Evolutionary conservation across 108 stramenopile genomes (phyloP).

Genomic region (Skeletonema tropicum): DNA sequence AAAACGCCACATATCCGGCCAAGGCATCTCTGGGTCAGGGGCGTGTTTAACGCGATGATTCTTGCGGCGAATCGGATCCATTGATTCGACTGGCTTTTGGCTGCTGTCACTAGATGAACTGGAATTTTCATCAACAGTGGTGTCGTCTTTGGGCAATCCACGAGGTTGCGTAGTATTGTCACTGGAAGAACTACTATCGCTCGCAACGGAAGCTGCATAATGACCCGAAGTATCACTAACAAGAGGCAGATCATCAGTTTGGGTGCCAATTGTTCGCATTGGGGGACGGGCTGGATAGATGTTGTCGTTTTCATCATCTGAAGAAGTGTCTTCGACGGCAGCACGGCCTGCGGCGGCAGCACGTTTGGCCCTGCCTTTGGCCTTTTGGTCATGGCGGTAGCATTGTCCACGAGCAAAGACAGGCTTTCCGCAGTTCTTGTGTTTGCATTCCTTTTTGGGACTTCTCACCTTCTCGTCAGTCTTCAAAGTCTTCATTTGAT

Average conservation of each 20-base stretch:
- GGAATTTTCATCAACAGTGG: constrained; percentile 6
- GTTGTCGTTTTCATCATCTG: background rate
- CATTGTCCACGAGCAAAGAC: background rate
- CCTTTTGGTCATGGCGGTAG: background rate
- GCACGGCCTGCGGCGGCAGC: background rate
- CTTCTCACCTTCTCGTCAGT: background rate
- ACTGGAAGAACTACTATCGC: background rate
- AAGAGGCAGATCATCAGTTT: constrained; percentile 4
- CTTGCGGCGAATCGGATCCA: background rate
- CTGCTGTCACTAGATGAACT: background rate
- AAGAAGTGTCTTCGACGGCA: background rate
- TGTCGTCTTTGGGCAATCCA: constrained; percentile 7
- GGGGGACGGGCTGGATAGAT: background rate
- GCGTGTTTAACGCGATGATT: background rate
- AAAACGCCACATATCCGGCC: background rate
- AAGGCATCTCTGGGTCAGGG: background rate
- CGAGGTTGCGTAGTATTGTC: background rate
- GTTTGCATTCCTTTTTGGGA: background rate
- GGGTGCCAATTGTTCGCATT: constrained; percentile 1
- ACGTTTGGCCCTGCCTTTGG: too few species aligned
- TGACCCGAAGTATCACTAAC: constrained; percentile 1
- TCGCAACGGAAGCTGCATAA: background rate
- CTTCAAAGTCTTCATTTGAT: background rate
- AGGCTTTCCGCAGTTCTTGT: background rate
- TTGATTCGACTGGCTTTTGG: background rate